Base-by-base conservation (phyloP, 345 rosid genomes). In the Brassica incana region DNA sequence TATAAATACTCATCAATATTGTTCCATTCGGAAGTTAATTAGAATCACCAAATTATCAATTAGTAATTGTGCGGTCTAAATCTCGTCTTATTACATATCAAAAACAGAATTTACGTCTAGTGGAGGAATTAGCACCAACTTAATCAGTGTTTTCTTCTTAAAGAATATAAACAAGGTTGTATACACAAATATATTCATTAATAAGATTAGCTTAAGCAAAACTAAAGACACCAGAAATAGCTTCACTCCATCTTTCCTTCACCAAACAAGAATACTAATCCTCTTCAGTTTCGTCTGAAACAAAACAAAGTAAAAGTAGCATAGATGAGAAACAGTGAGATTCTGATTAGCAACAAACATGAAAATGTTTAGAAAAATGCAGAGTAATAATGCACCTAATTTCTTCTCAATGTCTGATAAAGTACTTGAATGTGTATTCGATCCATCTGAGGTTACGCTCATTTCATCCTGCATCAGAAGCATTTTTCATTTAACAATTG, bases 381-480 rank as follows among this genome's bases (percentile, higher is more conserved):
- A 12, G 8, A 62, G 18, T 75, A 20, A 11, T 38, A 76, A 48
- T 27, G 76, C 29, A 80, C 84, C 80, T 74, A 15, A 77, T 56
- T 58, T 65, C 65, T 80, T 77, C 56, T 74, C 78, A 3, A 11
- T 36, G 27, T 64, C 75, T 3, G 83, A 79, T 11, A 81, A 62
- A 43, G 72, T 69, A 43, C 69, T 69, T 80, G 82, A 85, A 64
- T 64, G 76, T 69, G 81, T 87, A 63, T 52, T 56, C 7, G 75
- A 33, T 52, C 79, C 67, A 75, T 33, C 85, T 4, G 87, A 75
- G 38, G 58, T 75, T 67, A 54, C 63, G 5, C 85, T 88, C 40
- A 84, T 73, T 73, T 83, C 86, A 32, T 87, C 94, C 94, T 91
- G 89, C 78, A 77, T 6, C 6, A 45, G 3, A 32, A 35, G n/a